Percentiles rank a stretch among this genome's conserved stretches.
phyloP scores from a whole-genome alignment of 164 flowering plant genomes.

The Chloranthus sessilifolius region DNA sequence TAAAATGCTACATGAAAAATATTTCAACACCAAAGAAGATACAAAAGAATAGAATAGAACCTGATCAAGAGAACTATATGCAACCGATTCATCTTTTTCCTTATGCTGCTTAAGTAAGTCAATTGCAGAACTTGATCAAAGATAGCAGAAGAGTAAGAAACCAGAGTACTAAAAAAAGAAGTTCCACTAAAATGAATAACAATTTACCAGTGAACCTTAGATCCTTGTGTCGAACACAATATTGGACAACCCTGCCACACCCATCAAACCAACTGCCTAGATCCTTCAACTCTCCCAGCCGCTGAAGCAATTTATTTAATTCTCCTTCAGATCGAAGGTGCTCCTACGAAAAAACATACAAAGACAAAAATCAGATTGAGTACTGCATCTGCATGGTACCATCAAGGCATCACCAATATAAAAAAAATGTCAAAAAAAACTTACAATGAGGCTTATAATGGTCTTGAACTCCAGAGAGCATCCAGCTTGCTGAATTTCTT shows the following conservation, averaged over 20 bases:
- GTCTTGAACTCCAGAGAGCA: conserved; percentile 59
- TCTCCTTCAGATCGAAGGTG: conserved; percentile 44
- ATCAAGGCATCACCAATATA: background rate
- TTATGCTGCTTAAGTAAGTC: conserved; percentile 61
- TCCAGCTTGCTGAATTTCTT: conserved; percentile 53
- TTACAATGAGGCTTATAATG: conserved; percentile 55
- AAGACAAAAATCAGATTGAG: background rate
- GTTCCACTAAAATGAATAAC: conserved; percentile 1
- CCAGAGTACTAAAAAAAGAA: background rate
- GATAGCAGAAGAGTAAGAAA: conserved; percentile 11
- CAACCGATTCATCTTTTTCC: conserved; percentile 39
- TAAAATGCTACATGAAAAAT: no score
- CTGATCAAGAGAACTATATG: conserved; percentile 49
- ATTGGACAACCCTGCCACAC: conserved; percentile 44
- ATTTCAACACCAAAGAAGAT: background rate
- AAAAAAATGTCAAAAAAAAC: conserved; percentile 18
- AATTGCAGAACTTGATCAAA: conserved; percentile 43
- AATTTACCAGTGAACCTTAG: conserved; percentile 36
- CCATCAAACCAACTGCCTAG: conserved; percentile 60
- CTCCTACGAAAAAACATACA: conserved; percentile 39
- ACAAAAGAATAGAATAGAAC: conserved; percentile 30
- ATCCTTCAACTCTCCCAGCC: conserved; percentile 56
- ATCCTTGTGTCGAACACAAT: conserved; percentile 46
- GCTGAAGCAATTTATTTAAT: conserved; percentile 39
- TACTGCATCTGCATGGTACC: background rate